Conservation (phyloP, 345 rosid species). For the Brassica juncea region DNA sequence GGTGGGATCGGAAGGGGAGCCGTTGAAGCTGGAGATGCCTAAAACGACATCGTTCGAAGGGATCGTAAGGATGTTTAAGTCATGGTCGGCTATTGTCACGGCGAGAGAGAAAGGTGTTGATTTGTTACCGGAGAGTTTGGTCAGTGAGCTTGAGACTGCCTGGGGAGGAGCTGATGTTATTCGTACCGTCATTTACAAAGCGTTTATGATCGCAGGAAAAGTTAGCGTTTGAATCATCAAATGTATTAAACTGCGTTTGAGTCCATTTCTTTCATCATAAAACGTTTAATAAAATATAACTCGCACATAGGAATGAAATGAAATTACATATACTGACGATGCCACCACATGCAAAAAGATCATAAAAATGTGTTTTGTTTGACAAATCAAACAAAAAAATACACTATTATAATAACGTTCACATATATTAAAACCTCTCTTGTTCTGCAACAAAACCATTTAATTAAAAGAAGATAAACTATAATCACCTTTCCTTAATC, state of each 20-base stretch:
- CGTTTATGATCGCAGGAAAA: slow-evolving; percentile 56
- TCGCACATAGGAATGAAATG: too few species aligned
- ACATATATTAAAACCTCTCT: neutral
- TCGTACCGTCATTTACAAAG: neutral
- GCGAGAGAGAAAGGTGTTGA: slow-evolving; percentile 69
- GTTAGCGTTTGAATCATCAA: slow-evolving; percentile 21
- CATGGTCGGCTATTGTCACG: slow-evolving; percentile 51
- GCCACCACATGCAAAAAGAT: neutral
- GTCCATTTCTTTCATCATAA: neutral
- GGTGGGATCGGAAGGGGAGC: slow-evolving; percentile 63
- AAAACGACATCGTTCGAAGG: slow-evolving; percentile 58
- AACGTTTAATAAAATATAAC: neutral
- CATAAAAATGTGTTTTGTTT: neutral
- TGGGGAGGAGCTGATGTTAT: slow-evolving; percentile 51
- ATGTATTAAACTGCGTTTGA: neutral
- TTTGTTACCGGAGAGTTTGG: slow-evolving; percentile 50
- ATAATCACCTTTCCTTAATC: neutral
- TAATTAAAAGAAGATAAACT: neutral
- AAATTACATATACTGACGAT: too few species aligned
- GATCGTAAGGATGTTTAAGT: slow-evolving; percentile 47
- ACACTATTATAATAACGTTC: neutral
- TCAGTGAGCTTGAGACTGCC: slow-evolving; percentile 51
- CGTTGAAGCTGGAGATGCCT: slow-evolving; percentile 53
- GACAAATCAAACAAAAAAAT: neutral
- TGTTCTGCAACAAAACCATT: neutral